Base-by-base conservation (phyloP, 768 basidiomycete species). In the Porpolomopsis calyptriformis region DNA sequence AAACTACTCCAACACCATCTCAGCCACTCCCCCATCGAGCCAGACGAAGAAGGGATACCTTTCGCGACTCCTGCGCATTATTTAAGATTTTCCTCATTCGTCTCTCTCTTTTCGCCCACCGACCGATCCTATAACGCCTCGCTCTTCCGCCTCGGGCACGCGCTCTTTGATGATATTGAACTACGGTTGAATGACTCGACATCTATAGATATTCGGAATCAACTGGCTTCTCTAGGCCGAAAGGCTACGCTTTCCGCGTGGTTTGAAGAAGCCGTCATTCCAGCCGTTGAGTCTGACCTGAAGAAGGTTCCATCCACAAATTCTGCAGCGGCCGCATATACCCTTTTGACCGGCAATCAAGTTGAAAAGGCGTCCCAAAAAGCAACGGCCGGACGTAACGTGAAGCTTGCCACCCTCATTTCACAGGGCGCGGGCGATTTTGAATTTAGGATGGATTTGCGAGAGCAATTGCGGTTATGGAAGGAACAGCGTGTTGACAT, bases 341-440 rank as follows among this genome's bases (percentile, higher is more conserved):
- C 79, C 1, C 76, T 82, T 45, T 74, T 99, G 2, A 85, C 86
- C 0, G 93, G 92, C 2, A 77, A 96, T 60, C 86, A 97, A 57
- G 66, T 93, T n/a, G 80, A 82, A 52, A 78, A 80, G 38, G 92
- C 96, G 6, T 82, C 80, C 52, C 72, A 82, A 37, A 66, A 70
- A 2, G 87, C 91, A 2, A 67, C 82, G 52, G 81, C 85, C 41
- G 76, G 76, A 4, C 81, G 83, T 3, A 86, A 87, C 53, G 63
- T 88, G 53, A 86, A 87, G 53, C 77, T 99, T 7, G 85, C 96
- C 1, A 91, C 89, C 5, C 72, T 99, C 20, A 71, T 98, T 46
- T 77, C 91, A 5, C 92, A 97, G 61, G 84, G 80, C 12, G 82
- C 82, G 1, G 87, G 90, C 1, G 85, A 90, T 55, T 68, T 71